Evolutionary conservation across 2,329 filamentous ascomycete genomes (phyloP).

Genomic region (Tolypocladium pustulatum): DNA sequence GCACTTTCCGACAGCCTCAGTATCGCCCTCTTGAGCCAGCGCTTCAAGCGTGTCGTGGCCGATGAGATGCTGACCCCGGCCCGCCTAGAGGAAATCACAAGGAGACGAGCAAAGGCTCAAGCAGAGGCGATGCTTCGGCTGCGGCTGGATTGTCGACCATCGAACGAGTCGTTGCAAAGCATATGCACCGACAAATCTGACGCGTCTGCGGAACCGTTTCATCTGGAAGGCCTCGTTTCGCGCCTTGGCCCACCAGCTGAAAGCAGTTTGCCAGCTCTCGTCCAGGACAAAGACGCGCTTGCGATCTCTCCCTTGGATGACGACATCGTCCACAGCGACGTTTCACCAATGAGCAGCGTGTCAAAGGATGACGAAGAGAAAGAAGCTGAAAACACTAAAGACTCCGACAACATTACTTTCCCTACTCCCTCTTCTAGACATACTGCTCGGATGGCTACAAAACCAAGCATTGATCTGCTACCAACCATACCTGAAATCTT

Average conservation of each 20-base stretch:
- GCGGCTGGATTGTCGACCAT: constrained; percentile 7
- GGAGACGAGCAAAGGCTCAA: constrained; percentile 18
- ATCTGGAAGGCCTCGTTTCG: constrained; percentile 35
- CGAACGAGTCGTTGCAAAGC: constrained; percentile 14
- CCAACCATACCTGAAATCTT: constrained; percentile 15
- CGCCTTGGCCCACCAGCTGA: constrained; percentile 27
- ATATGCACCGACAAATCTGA: constrained; percentile 13
- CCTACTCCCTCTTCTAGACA: constrained; percentile 11
- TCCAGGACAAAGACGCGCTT: background rate
- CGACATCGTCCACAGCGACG: constrained; percentile 15
- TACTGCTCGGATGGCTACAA: constrained; percentile 6
- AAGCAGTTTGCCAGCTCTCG: background rate
- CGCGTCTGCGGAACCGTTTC: constrained; percentile 38
- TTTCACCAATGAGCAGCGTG: constrained; percentile 5
- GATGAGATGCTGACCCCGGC: constrained; percentile 49
- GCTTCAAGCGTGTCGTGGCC: constrained; percentile 44
- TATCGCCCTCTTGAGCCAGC: constrained; percentile 43
- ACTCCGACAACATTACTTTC: background rate
- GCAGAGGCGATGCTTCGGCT: constrained; percentile 10
- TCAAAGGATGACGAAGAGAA: constrained; percentile 1
- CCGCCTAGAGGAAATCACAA: constrained; percentile 35
- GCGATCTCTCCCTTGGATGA: constrained; percentile 3
- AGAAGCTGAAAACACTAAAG: background rate
- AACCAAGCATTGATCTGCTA: constrained; percentile 4
- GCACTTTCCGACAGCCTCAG: constrained; percentile 45